A percentile compares a stretch with the other conserved stretches of the same genome.
phyloP scores from a whole-genome alignment of 192 early-diverging fungal genomes.

The Thoreauomyces humboldtii region DNA sequence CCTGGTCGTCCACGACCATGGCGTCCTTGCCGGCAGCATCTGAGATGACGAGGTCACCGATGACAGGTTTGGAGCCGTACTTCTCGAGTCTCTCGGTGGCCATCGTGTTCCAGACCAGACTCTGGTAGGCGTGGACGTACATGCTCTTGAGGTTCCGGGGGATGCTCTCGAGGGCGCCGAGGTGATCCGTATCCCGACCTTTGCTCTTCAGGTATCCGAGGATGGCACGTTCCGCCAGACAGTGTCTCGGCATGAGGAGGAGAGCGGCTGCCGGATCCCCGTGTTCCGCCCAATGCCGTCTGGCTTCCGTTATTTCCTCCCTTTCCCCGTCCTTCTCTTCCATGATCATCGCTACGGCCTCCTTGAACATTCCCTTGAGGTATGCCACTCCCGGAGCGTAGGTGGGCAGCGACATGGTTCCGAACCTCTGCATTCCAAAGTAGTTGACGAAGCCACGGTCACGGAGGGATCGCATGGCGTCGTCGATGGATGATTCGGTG shows the following conservation, averaged over 20 bases:
- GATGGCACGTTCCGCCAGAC: conserved; percentile 72
- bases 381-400: conserved; percentile 77
- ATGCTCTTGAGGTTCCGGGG: conserved; percentile 83
- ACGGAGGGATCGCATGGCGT: conserved; percentile 63
- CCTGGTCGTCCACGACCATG: conserved; percentile 19
- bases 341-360: conserved; percentile 78
- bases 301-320: conserved; percentile 58
- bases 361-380: conserved; percentile 68
- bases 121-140: conserved; percentile 98
- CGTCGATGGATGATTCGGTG: conserved; percentile 1
- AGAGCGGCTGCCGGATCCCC: conserved; percentile 62
- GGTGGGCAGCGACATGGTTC: conserved; percentile 76
- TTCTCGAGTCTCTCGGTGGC: conserved; percentile 68
- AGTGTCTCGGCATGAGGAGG: conserved; percentile 62
- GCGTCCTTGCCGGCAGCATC: conserved; percentile 30
- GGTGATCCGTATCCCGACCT: conserved; percentile 42
- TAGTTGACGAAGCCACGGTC: conserved; percentile 93
- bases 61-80: conserved; percentile 67
- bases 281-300: conserved; percentile 64
- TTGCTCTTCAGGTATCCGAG: conserved; percentile 55
- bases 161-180: conserved; percentile 65
- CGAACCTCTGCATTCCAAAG: conserved; percentile 98
- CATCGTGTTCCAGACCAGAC: conserved; percentile 87
- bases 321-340: conserved; percentile 75
- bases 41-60: conserved; percentile 81